phyloP scores from a whole-genome alignment of 257 asterid species.

The Nicotiana attenuata region DNA sequence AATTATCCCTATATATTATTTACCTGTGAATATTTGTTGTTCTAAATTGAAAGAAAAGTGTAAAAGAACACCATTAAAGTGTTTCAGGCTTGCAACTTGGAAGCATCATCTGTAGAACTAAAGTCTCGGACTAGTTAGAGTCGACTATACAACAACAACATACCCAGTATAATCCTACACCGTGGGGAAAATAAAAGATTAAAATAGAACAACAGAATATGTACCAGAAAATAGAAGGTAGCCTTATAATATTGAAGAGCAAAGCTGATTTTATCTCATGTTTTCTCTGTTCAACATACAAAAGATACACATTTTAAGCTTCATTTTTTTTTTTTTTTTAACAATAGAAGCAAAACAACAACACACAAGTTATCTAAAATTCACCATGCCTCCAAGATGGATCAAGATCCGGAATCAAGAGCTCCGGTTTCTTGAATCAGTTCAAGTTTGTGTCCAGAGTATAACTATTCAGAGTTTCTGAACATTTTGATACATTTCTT shows the following conservation, averaged over 20 bases:
- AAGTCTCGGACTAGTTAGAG: no score
- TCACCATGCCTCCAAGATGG: not conserved
- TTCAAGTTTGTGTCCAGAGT: not conserved
- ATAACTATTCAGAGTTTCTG: not conserved
- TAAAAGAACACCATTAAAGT: no score
- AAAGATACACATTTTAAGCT: not conserved
- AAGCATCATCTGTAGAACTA: no score
- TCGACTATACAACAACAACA: no score
- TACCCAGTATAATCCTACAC: no score
- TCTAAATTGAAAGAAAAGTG: no score
- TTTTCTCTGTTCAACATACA: not conserved
- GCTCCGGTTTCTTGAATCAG: not conserved
- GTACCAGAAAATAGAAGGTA: not conserved
- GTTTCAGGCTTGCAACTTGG: no score
- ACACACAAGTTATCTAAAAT: not conserved
- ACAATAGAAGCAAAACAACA: not conserved
- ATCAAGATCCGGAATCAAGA: not conserved
- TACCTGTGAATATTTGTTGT: no score
- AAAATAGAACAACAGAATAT: not conserved
- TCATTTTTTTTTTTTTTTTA: not conserved
- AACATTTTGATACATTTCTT: not conserved
- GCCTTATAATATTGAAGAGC: not conserved
- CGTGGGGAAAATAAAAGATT: no score
- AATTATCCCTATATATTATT: no score
- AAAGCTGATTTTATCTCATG: not conserved